phyloP scores from a whole-genome alignment of 2,329 filamentous ascomycete genomes.

The Talaromyces sp. region DNA sequence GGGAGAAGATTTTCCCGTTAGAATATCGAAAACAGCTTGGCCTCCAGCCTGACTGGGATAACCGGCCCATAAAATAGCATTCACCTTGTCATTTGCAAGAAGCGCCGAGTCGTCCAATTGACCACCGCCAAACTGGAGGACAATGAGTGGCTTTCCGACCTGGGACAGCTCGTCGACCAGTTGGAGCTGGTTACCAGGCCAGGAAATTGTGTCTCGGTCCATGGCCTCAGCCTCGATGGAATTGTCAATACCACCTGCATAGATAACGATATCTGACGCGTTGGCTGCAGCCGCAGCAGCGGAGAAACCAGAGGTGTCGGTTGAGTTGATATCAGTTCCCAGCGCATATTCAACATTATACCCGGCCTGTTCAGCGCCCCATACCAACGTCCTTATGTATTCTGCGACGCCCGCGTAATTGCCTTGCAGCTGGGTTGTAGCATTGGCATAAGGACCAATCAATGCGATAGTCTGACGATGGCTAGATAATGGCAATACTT shows the following conservation, averaged over 20 bases:
- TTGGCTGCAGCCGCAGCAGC: conserved; percentile 29
- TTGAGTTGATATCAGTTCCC: conserved; percentile 22
- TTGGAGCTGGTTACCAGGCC: conserved; percentile 35
- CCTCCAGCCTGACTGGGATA: conserved; percentile 42
- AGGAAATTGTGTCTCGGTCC: conserved; percentile 36
- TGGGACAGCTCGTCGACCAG: conserved; percentile 31
- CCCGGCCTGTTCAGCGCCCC: conserved; percentile 45
- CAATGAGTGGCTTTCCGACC: conserved; percentile 33
- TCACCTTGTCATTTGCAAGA: conserved; percentile 31
- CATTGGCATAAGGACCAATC: conserved; percentile 56
- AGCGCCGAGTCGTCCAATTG: conserved; percentile 37
- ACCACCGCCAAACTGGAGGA: conserved; percentile 36
- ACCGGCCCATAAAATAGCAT: conserved; percentile 37
- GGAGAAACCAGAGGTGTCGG: conserved; percentile 27
- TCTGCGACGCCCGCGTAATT: conserved; percentile 54
- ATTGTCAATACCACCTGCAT: conserved; percentile 34
- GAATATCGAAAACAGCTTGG: conserved; percentile 35
- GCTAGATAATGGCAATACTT: conserved; percentile 40
- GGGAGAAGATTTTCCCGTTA: conserved; percentile 33
- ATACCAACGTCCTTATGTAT: conserved; percentile 30
- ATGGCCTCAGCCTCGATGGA: conserved; percentile 32
- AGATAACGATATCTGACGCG: conserved; percentile 30
- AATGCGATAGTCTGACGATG: conserved; percentile 44
- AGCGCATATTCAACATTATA: conserved; percentile 43
- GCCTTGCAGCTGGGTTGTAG: conserved; percentile 54